These are phyloP conservation scores for Chiua virens DNA, from an alignment of 768 basidiomycete species.

Conservation along the genomic window DNA sequence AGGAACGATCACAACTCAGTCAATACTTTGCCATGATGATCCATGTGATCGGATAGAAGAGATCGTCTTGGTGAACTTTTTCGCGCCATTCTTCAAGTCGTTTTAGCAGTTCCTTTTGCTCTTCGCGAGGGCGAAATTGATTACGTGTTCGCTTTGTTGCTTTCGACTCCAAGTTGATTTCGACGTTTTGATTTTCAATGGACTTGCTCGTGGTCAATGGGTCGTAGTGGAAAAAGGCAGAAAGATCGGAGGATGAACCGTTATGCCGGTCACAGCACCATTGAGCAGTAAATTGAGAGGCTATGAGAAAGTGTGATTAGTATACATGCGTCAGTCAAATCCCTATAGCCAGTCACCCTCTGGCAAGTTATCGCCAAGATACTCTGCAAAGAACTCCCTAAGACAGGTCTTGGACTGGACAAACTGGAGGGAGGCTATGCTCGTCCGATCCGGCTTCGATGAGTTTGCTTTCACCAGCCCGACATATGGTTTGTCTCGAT, in stretches of 20 bases:
- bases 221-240: background rate
- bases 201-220: no score
- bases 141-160: no score
- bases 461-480: background rate
- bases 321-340: no score
- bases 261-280: conserved; percentile 1
- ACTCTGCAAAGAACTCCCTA: background rate
- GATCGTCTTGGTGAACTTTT: no score
- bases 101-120: no score
- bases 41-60: no score
- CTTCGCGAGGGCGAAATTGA: no score
- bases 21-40: background rate
- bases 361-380: background rate
- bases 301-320: background rate
- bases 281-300: background rate
- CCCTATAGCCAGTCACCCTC: no score
- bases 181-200: no score
- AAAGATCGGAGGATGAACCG: background rate
- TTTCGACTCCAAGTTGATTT: no score
- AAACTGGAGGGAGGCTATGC: background rate
- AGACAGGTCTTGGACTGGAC: background rate
- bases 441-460: conserved; percentile 1
- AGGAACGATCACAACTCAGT: no score
- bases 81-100: no score
- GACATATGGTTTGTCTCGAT: background rate